Evolutionary conservation across 1,284 basidiomycete genomes (phyloP).

Genomic region (Pisolithus thermaeus): DNA sequence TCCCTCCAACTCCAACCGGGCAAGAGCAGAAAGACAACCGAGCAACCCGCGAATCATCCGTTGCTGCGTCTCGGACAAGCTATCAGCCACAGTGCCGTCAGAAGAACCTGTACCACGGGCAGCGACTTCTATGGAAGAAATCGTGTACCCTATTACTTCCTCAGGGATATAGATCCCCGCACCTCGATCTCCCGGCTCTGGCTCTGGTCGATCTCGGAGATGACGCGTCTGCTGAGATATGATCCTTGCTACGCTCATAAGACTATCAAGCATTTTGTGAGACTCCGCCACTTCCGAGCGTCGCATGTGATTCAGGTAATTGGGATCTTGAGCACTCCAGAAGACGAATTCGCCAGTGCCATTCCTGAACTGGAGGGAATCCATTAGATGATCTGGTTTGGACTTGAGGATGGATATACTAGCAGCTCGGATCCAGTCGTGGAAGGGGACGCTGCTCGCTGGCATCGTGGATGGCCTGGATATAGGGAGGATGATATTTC

Average conservation of each 20-base stretch:
- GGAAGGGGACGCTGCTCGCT: conserved; percentile 56
- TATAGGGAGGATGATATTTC: conserved; percentile 90
- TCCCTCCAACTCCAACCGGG: conserved; percentile 60
- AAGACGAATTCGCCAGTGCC: conserved; percentile 82
- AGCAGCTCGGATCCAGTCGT: conserved; percentile 77
- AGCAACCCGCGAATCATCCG: conserved; percentile 75
- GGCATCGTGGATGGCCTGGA: conserved; percentile 41
- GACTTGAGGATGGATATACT: conserved; percentile 78
- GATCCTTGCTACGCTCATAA: conserved; percentile 64
- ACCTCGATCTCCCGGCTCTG: conserved; percentile 65
- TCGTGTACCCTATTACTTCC: conserved; percentile 86
- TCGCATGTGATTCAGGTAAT: conserved; percentile 53
- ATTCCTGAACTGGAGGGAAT: conserved; percentile 65
- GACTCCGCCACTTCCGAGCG: conserved; percentile 49
- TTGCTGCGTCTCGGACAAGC: conserved; percentile 71
- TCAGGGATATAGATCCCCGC: conserved; percentile 84
- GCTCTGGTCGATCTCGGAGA: conserved; percentile 68
- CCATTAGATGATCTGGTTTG: conserved; percentile 62
- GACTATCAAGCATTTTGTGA: conserved; percentile 72
- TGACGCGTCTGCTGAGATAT: conserved; percentile 72
- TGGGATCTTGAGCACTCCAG: conserved; percentile 74
- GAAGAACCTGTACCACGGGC: conserved; percentile 59
- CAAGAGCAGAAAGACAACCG: conserved; percentile 63
- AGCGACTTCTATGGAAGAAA: conserved; percentile 77
- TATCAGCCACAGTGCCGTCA: conserved; percentile 60